Percentiles rank a stretch among this genome's conserved stretches.
Conservation (phyloP, 495 filamentous ascomycete genomes). For the Aspergillus hancockii region DNA sequence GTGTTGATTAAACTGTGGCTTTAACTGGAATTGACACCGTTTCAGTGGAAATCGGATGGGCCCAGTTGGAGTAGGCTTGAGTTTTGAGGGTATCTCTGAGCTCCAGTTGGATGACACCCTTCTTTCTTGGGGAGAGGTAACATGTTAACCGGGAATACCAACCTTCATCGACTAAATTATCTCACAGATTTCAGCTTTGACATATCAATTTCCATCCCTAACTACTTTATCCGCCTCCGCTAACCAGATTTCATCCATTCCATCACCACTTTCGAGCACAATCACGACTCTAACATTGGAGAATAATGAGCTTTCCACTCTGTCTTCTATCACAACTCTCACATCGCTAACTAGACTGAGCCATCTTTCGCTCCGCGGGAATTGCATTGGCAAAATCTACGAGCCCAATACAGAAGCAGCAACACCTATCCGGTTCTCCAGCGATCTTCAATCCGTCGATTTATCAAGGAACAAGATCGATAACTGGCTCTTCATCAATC, state of each 20-base stretch:
- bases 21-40: background rate
- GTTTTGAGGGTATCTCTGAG: slow-evolving; percentile 60
- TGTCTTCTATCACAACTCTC: slow-evolving; percentile 60
- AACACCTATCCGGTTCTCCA: slow-evolving; percentile 38
- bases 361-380: slow-evolving; percentile 46
- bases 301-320: slow-evolving; percentile 66
- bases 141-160: slow-evolving; percentile 17
- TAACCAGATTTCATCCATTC: slow-evolving; percentile 48
- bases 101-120: slow-evolving; percentile 74
- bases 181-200: slow-evolving; percentile 38
- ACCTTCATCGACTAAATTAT: background rate
- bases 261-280: slow-evolving; percentile 39
- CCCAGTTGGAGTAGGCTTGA: slow-evolving; percentile 37
- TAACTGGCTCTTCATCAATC: slow-evolving; percentile 71
- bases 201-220: slow-evolving; percentile 59
- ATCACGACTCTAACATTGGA: slow-evolving; percentile 70
- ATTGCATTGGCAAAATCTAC: slow-evolving; percentile 38
- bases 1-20: slow-evolving; percentile 16
- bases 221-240: slow-evolving; percentile 56
- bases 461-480: slow-evolving; percentile 75
- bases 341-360: slow-evolving; percentile 59
- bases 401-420: slow-evolving; percentile 6
- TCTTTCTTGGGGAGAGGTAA: slow-evolving; percentile 70
- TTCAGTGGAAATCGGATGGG: slow-evolving; percentile 79
- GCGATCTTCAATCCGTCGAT: slow-evolving; percentile 63